phyloP scores from a whole-genome alignment of 1,139 yeast genomes.

The Arxiozyma telluris region DNA sequence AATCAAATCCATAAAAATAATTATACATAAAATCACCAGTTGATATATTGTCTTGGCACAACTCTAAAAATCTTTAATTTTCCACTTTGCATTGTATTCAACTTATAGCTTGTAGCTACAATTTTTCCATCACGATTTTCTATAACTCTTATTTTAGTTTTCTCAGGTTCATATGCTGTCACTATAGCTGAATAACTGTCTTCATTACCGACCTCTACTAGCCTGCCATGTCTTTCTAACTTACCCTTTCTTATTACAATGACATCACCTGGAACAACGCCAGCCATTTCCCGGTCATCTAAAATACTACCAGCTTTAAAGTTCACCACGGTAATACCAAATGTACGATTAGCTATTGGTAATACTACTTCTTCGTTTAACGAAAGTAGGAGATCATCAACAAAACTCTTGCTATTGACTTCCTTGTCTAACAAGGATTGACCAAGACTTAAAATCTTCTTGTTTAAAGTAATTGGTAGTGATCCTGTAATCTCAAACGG shows the following conservation, averaged over 20 bases:
- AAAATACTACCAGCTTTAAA: conserved; percentile 48
- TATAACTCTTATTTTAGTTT: conserved; percentile 67
- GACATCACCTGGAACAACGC: conserved; percentile 72
- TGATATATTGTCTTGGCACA: conserved; percentile 52
- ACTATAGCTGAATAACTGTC: conserved; percentile 44
- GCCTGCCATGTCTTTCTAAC: conserved; percentile 53
- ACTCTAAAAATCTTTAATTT: conserved; percentile 70
- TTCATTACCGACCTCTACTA: conserved; percentile 43
- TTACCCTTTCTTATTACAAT: conserved; percentile 65
- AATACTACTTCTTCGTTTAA: conserved; percentile 31
- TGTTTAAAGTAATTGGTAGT: conserved; percentile 2
- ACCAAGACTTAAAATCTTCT: conserved; percentile 6
- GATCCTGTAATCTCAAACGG: conserved; percentile 7
- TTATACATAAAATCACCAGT: conserved; percentile 38
- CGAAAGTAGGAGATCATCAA: conserved; percentile 25
- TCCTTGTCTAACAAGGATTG: conserved; percentile 4
- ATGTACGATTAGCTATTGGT: conserved; percentile 59
- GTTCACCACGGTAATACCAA: conserved; percentile 59
- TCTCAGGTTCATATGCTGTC: conserved; percentile 63
- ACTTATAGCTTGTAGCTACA: conserved; percentile 52
- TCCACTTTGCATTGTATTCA: conserved; percentile 70
- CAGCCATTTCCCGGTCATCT: conserved; percentile 37
- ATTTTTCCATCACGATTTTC: conserved; percentile 55
- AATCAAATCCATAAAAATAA: conserved; percentile 4
- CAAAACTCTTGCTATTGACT: conserved; percentile 7